Percentiles rank a stretch among this genome's conserved stretches.
Evolutionary conservation across 2,329 filamentous ascomycete species (phyloP).

Genomic region (Cladosporium sp.): DNA sequence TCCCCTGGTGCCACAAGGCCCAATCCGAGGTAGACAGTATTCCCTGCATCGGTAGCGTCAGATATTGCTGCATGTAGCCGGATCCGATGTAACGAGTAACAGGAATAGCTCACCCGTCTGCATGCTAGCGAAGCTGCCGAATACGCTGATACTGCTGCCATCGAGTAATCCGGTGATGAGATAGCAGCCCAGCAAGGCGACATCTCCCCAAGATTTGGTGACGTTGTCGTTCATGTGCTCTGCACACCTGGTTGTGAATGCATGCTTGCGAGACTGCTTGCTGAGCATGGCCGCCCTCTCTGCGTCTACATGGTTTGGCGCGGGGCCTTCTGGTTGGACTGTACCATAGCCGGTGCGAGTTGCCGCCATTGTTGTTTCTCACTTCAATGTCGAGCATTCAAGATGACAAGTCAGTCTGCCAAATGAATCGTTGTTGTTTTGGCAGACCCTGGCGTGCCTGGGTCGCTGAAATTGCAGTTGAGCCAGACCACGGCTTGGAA

Average conservation of each 20-base stretch:
- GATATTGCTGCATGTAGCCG: background rate
- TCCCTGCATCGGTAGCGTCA: slow-evolving; percentile 39
- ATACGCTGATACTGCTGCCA: slow-evolving; percentile 70
- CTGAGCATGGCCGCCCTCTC: slow-evolving; percentile 9
- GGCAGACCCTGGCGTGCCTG: too few relatives aligned
- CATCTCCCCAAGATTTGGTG: slow-evolving; percentile 60
- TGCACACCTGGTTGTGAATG: background rate
- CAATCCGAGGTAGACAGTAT: slow-evolving; percentile 74
- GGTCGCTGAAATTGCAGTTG: too few relatives aligned
- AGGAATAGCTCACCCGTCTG: slow-evolving; percentile 59
- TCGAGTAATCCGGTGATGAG: slow-evolving; percentile 74
- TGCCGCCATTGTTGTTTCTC: background rate
- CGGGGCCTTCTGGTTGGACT: background rate
- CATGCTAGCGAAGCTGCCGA: slow-evolving; percentile 80
- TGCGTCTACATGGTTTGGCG: background rate
- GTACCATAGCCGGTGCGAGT: slow-evolving; percentile 4
- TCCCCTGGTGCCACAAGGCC: slow-evolving; percentile 55
- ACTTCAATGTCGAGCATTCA: too few relatives aligned
- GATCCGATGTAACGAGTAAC: background rate
- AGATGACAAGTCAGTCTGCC: too few relatives aligned
- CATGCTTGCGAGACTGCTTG: background rate
- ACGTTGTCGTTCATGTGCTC: slow-evolving; percentile 47
- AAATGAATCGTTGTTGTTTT: too few relatives aligned
- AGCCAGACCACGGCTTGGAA: too few relatives aligned
- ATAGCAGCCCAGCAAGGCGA: slow-evolving; percentile 68